These are phyloP conservation scores for Diophrys appendiculata DNA, from an alignment of 73 alveolate species.

Conservation along the genomic window DNA sequence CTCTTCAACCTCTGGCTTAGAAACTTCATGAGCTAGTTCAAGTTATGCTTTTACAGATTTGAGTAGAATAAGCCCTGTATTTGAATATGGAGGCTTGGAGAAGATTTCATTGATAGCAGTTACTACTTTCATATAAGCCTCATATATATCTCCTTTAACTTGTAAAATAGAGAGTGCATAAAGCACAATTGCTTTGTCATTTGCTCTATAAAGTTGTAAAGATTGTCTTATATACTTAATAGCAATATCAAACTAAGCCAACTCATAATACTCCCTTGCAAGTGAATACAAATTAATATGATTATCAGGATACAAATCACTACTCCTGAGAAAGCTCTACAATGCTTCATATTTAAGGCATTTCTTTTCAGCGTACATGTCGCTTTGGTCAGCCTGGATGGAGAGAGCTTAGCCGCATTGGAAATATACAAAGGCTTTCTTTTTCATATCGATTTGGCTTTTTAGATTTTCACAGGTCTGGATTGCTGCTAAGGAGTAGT, in stretches of 20 bases:
- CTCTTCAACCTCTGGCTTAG: neutral
- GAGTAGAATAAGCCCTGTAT: neutral
- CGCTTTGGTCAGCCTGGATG: neutral
- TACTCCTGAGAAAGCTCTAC: neutral
- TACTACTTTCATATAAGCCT: neutral
- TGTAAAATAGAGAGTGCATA: neutral
- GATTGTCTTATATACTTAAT: neutral
- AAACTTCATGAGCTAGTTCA: neutral
- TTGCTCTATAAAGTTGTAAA: neutral
- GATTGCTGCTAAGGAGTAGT: neutral
- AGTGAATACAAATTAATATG: neutral
- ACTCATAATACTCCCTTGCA: neutral
- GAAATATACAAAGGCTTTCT: neutral
- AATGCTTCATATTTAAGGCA: neutral
- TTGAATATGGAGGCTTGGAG: neutral
- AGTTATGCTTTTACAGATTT: neutral
- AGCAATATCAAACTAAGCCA: neutral
- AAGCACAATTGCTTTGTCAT: neutral
- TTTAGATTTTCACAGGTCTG: neutral
- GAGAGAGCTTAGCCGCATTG: neutral
- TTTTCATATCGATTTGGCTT: neutral
- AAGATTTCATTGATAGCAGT: neutral
- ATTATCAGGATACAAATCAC: neutral
- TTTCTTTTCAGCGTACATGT: neutral
- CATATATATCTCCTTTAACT: slow-evolving; percentile 1